Evolutionary conservation across 768 basidiomycete species (phyloP), one percentile per base, ranked within the genome.

Genomic region (Auriscalpium vulgare): DNA sequence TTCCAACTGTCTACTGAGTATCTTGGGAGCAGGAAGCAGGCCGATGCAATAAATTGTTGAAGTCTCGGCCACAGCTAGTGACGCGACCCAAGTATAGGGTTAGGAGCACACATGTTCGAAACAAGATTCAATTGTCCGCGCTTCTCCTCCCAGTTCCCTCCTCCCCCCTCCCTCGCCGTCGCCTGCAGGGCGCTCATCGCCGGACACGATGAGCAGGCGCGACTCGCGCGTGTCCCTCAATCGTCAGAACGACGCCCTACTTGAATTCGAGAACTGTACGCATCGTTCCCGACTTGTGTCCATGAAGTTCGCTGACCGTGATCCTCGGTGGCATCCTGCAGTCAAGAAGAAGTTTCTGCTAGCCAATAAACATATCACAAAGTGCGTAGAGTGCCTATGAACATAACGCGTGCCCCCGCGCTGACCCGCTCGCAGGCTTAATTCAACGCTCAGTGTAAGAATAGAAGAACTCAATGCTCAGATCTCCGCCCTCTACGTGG

Each of bases 321-420:
- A 67, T 59, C 17, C 50, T 65, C 69, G 35, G 37, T 76, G 69
- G 69, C 67, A 61, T 70, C 60, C 60, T 54, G 45, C 67, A 92
- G 90, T 91, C 77, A 91, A 91, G 84, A 90, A 89, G 83, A 91
- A 90, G 74, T 91, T 91, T 65, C 77, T 92, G 19, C 84, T 91
- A 57, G 88, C 89, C 56, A 92, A 92, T 73, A 91, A 91, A 71
- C 90, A 91, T 72, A 92, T 92, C 67, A 91, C 90, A 23, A 92
- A 91, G 89, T 91, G 63, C 40, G 79, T 68, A 37, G 48, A 16
- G 14, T 34, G 54, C 53, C 52, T 50, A 51, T n/a, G 35, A 50
- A 21, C 44, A n/a, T 46, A 48, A 13, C 10, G 16, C 50, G 7
- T 37, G n/a, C 58, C 29, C 37, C 43, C 36, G 36, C 21, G 8